These are phyloP conservation scores for Penicillium sp. DNA, from an alignment of 2,329 filamentous ascomycete genomes.

Conservation along the genomic window DNA sequence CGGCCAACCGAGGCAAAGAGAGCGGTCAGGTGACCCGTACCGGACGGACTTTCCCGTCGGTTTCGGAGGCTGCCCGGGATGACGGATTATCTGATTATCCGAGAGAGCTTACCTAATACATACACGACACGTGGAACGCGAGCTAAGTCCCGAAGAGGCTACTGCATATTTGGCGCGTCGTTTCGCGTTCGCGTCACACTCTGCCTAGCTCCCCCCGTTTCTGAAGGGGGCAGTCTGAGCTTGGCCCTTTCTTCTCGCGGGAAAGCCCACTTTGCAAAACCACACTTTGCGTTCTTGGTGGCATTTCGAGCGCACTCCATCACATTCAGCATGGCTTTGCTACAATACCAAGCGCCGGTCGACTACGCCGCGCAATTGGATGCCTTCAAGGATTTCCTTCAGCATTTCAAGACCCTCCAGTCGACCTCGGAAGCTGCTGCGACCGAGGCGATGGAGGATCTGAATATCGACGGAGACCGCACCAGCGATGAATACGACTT, in stretches of 20 bases:
- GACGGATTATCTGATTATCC: slow-evolving; percentile 7
- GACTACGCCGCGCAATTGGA: slow-evolving; percentile 83
- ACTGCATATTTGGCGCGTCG: slow-evolving; percentile 19
- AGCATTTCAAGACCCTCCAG: slow-evolving; percentile 77
- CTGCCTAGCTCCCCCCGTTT: neutral
- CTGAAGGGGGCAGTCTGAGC: slow-evolving; percentile 10
- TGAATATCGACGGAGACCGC: slow-evolving; percentile 85
- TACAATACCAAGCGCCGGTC: slow-evolving; percentile 74
- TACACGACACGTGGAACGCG: slow-evolving; percentile 4
- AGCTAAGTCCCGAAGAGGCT: neutral
- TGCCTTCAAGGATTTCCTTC: slow-evolving; percentile 82
- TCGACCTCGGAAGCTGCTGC: slow-evolving; percentile 66
- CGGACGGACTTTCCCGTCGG: neutral
- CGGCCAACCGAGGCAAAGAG: slow-evolving; percentile 23
- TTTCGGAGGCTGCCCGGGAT: neutral
- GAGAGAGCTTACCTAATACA: neutral
- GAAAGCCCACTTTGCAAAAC: slow-evolving; percentile 20
- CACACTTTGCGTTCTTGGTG: slow-evolving; percentile 18
- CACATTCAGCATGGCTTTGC: slow-evolving; percentile 72
- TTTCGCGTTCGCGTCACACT: slow-evolving; percentile 13
- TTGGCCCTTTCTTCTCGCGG: slow-evolving; percentile 17
- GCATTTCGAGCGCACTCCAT: slow-evolving; percentile 20
- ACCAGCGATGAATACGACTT: slow-evolving; percentile 90
- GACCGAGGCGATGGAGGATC: slow-evolving; percentile 76
- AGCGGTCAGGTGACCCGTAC: slow-evolving; percentile 16